Percentiles rank a stretch among this genome's conserved stretches.
phyloP scores from a whole-genome alignment of 2,329 filamentous ascomycete genomes.

The Aspergillus alliaceus region DNA sequence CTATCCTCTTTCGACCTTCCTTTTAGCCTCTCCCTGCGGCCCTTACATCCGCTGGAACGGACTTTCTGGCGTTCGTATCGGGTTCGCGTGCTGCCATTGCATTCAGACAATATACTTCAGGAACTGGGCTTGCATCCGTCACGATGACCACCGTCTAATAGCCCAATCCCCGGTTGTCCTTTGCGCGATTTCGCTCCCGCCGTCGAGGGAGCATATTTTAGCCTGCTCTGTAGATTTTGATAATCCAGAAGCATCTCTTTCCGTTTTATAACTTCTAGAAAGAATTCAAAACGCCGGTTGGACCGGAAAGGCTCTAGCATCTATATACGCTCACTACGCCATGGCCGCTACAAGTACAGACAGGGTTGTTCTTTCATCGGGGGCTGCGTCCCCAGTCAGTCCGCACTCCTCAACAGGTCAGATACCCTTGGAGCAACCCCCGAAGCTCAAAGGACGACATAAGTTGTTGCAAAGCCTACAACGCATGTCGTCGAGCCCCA shows the following conservation, averaged over 20 bases:
- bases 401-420: slow-evolving; percentile 34
- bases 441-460: slow-evolving; percentile 67
- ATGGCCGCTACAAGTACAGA: slow-evolving; percentile 34
- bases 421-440: slow-evolving; percentile 42
- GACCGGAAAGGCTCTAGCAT: not conserved
- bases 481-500: slow-evolving; percentile 78
- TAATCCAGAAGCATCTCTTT: no score
- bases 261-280: not conserved
- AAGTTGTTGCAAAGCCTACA: slow-evolving; percentile 73
- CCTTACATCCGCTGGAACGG: not conserved
- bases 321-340: slow-evolving; percentile 7
- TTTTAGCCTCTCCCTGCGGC: not conserved
- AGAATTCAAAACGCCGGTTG: not conserved
- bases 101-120: slow-evolving; percentile 4
- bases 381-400: slow-evolving; percentile 33
- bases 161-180: not conserved
- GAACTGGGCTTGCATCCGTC: slow-evolving; percentile 4
- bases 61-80: slow-evolving; percentile 4
- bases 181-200: slow-evolving; percentile 14
- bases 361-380: slow-evolving; percentile 33
- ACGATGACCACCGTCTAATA: slow-evolving; percentile 18
- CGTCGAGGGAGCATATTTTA: slow-evolving; percentile 4
- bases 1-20: not conserved
- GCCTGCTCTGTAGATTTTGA: not conserved
- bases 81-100: not conserved